These are phyloP conservation scores for Blastobotrys chiropterorum DNA, from an alignment of 805 yeast genomes.

Conservation along the genomic window DNA sequence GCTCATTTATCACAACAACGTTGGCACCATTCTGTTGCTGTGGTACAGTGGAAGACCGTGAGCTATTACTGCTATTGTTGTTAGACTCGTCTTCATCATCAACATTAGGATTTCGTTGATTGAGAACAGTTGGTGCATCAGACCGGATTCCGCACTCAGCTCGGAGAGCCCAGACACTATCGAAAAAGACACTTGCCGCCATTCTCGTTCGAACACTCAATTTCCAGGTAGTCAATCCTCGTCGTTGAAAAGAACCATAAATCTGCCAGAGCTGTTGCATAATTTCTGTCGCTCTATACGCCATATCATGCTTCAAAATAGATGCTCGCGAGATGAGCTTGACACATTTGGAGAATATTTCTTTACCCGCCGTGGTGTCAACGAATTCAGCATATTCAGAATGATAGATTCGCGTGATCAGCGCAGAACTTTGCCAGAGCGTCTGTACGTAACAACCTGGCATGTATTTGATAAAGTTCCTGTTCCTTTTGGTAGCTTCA, in stretches of 20 bases:
- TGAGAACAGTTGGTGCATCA: conserved; percentile 31
- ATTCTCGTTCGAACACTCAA: conserved; percentile 65
- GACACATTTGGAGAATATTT: conserved; percentile 34
- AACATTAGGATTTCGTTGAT: conserved; percentile 15
- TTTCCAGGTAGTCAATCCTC: conserved; percentile 14
- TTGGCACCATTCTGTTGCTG: background rate
- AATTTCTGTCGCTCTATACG: conserved; percentile 87
- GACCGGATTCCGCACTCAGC: conserved; percentile 76
- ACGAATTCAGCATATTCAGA: conserved; percentile 62
- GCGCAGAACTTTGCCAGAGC: conserved; percentile 89
- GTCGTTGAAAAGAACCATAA: conserved; percentile 51
- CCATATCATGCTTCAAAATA: conserved; percentile 83
- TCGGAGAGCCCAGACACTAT: conserved; percentile 75
- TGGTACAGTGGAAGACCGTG: background rate
- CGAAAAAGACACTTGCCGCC: conserved; percentile 92
- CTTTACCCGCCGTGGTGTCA: conserved; percentile 67
- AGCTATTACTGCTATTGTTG: background rate
- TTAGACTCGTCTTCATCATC: background rate
- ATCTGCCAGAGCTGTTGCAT: conserved; percentile 93
- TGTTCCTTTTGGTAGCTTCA: conserved; percentile 51
- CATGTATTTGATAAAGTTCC: conserved; percentile 61
- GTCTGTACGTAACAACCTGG: conserved; percentile 73
- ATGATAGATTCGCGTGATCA: conserved; percentile 71
- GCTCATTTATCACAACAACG: background rate
- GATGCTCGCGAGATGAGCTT: conserved; percentile 68